A percentile compares a stretch with the other conserved stretches of the same genome.
Conservation (phyloP, 2,329 filamentous ascomycete species). For the Alternaria sp. region DNA sequence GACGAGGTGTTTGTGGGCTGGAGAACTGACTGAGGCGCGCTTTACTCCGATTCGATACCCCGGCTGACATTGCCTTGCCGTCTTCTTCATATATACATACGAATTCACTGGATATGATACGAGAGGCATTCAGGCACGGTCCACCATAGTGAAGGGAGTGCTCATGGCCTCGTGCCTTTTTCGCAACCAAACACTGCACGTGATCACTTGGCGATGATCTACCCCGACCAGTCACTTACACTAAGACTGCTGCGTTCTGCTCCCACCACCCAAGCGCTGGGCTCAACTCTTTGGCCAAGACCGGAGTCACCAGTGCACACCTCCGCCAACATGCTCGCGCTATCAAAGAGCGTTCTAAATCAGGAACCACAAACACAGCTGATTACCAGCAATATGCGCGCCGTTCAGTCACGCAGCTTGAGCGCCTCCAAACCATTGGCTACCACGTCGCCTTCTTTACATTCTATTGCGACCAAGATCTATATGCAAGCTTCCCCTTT, state of each 20-base stretch:
- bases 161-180: neutral
- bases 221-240: neutral
- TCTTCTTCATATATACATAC: neutral
- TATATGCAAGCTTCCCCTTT: neutral
- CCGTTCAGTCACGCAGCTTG: neutral
- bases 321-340: neutral
- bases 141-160: neutral
- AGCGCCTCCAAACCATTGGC: neutral
- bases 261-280: neutral
- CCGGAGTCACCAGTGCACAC: neutral
- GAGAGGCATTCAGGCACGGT: neutral
- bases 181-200: neutral
- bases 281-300: neutral
- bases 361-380: neutral
- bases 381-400: neutral
- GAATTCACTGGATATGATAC: neutral
- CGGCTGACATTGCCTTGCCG: neutral
- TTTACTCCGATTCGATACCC: slow-evolving; percentile 17
- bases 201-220: neutral
- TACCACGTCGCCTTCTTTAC: neutral
- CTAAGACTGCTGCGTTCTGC: neutral
- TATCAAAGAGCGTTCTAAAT: neutral
- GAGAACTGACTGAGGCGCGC: slow-evolving; percentile 46
- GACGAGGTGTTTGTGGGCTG: slow-evolving; percentile 59
- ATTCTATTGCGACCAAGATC: neutral